A percentile compares a stretch with the other conserved stretches of the same genome.
phyloP scores from a whole-genome alignment of 345 rosid genomes.

The Populus simonii region DNA sequence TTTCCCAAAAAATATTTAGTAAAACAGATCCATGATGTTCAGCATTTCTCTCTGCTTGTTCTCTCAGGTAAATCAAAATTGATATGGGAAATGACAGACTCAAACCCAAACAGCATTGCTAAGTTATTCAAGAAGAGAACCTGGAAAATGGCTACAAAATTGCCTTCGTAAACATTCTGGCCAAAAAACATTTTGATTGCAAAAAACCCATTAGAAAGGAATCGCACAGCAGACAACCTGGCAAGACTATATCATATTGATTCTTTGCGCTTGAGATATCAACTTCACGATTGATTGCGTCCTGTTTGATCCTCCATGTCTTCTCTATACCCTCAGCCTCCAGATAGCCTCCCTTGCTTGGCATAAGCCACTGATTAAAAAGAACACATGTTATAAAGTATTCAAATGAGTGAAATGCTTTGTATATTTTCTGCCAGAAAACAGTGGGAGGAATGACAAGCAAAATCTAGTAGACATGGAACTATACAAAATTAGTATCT shows the following conservation, averaged over 20 bases:
- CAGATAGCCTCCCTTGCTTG: conserved; percentile 75
- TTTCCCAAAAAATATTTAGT: neutral
- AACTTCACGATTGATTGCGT: conserved; percentile 54
- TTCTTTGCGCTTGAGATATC: conserved; percentile 59
- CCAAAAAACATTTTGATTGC: neutral
- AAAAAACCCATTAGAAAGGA: neutral
- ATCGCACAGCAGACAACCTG: conserved; percentile 42
- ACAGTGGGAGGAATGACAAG: neutral
- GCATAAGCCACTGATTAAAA: conserved; percentile 74
- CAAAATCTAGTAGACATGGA: neutral
- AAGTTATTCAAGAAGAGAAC: neutral
- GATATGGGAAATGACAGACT: neutral
- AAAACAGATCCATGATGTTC: neutral
- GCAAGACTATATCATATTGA: conserved; percentile 79
- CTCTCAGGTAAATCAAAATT: neutral
- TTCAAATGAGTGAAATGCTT: neutral
- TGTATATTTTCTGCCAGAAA: neutral
- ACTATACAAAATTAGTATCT: neutral
- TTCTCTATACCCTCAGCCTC: conserved; percentile 87
- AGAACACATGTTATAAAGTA: conserved; percentile 2
- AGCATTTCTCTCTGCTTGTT: neutral
- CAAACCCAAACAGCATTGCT: neutral
- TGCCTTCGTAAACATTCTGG: neutral
- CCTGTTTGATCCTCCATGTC: conserved; percentile 77
- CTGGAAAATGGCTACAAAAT: neutral